Percentiles rank a stretch among this genome's conserved stretches.
Conservation (phyloP, 345 rosid species). For the Pelargonium nanum region DNA sequence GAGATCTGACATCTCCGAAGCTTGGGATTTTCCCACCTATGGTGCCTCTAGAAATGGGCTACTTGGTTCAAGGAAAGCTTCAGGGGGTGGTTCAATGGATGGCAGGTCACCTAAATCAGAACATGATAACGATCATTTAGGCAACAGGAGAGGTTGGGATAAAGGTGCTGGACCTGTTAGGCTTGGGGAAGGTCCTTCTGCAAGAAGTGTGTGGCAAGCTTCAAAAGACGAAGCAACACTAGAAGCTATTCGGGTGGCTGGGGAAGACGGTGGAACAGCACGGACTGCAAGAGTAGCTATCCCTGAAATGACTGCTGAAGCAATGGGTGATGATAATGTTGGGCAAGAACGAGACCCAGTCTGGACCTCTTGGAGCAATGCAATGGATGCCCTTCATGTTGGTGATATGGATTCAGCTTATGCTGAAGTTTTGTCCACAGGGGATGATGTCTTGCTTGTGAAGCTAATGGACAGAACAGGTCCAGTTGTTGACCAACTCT, state of each 20-base stretch:
- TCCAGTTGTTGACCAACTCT: constrained; percentile 75
- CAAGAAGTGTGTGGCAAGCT: constrained; percentile 99
- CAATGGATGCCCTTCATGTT: constrained; percentile 82
- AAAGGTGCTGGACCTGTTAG: constrained; percentile 63
- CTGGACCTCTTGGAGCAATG: constrained; percentile 89
- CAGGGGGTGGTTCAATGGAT: no score
- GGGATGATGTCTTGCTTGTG: constrained; percentile 81
- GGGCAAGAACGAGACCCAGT: constrained; percentile 65
- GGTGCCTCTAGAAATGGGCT: constrained; percentile 69
- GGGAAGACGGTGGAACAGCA: constrained; percentile 64
- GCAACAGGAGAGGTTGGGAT: constrained; percentile 79
- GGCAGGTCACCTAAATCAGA: constrained; percentile 63
- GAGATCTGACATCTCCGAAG: constrained; percentile 64
- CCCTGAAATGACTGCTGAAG: constrained; percentile 80
- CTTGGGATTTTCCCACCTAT: constrained; percentile 60
- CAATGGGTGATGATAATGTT: constrained; percentile 60
- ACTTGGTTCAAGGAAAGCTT: constrained; percentile 48
- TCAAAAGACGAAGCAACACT: constrained; percentile 98
- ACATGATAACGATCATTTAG: constrained; percentile 56
- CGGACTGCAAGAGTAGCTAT: constrained; percentile 50
- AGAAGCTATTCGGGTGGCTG: constrained; percentile 98
- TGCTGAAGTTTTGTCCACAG: constrained; percentile 63
- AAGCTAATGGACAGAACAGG: constrained; percentile 95
- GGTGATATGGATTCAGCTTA: constrained; percentile 90
- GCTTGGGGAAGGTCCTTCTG: constrained; percentile 97